Evolutionary conservation across 1,284 basidiomycete genomes (phyloP), one percentile per base, ranked within the genome.

Genomic region (Cryptococcus sp.): DNA sequence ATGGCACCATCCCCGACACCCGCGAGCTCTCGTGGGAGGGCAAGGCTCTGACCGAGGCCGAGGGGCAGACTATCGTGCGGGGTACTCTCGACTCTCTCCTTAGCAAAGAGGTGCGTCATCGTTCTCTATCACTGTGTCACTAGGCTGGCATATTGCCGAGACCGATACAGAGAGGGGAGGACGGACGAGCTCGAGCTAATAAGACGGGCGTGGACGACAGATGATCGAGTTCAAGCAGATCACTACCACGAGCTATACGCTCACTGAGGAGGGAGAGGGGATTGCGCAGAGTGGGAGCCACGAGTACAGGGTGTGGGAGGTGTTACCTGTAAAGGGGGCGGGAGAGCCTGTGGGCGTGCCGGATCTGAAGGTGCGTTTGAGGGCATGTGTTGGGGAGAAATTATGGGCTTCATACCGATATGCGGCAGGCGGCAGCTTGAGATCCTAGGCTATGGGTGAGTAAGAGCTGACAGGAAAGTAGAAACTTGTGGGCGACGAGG

Each of bases 301-400:
- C 77, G 93, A 97, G 80, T 91, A 87, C 54, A 85, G 89, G 56
- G 89, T 96, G 23, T 97, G 92, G 92, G 79, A 81, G 48, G 90
- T 83, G n/a, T 79, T 94, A 4, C 88, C 89, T 3, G 63, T 68
- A 6, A 87, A 86, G 62, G 90, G 88, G 1, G 79, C 84, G 56
- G 87, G 87, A 2, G 67, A 78, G 33, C 86, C 89, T 4, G 61
- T 93, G 23, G 81, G 83, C 11, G 80, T 83, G 0, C 83, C 81
- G 46, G 83, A 88, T 53, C 79, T 95, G 13, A 88, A 75, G 66
- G 77, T 76, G 54, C 46, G 73, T 61, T 18, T 33, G 28, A 33
- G 28, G 28, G 4, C 28, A 5, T 33, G 9, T 35, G 35, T 12
- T 24, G 24, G 40, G 15, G 6, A 33, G 20, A 8, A 4, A 36